A percentile compares a stretch with the other conserved stretches of the same genome.
These are phyloP conservation scores for Xylaria nigripes DNA, from an alignment of 495 filamentous ascomycete species.

Conservation along the genomic window DNA sequence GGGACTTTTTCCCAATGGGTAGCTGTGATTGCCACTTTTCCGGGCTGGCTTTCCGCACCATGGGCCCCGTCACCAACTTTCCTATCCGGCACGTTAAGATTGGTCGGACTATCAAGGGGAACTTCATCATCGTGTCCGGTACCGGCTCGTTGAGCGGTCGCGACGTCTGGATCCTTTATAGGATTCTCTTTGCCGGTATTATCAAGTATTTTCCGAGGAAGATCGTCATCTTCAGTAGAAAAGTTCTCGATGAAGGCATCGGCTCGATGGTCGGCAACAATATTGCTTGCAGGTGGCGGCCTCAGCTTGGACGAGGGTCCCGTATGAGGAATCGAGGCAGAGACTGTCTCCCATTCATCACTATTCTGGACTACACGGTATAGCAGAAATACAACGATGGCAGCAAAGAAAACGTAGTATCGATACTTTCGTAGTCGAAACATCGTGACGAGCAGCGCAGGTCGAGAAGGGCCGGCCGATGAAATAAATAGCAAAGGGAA, in stretches of 20 bases:
- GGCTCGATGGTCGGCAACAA: conserved; percentile 11
- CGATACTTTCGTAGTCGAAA: conserved; percentile 70
- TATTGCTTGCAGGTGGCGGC: conserved; percentile 12
- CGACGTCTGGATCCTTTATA: conserved; percentile 33
- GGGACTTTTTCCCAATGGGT: conserved; percentile 63
- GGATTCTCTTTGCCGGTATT: conserved; percentile 11
- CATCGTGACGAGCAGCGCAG: conserved; percentile 42
- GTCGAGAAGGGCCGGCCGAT: conserved; percentile 1
- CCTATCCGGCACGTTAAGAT: conserved; percentile 32
- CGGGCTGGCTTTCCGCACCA: conserved; percentile 7
- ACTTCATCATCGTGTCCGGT: conserved; percentile 11
- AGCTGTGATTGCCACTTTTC: conserved; percentile 18
- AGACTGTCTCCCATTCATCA: conserved; percentile 35
- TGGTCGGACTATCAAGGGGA: conserved; percentile 9
- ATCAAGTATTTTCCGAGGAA: conserved; percentile 8
- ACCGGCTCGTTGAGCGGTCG: conserved; percentile 20
- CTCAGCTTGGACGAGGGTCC: conserved; percentile 17
- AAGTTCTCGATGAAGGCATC: conserved; percentile 9
- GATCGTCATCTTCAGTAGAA: conserved; percentile 12
- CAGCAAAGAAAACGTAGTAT: conserved; percentile 61
- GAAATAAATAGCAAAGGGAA: neutral
- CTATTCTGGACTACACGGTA: conserved; percentile 53
- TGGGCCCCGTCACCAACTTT: conserved; percentile 24
- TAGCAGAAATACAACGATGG: conserved; percentile 54
- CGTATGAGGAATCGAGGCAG: conserved; percentile 19